Evolutionary conservation across 2,329 filamentous ascomycete genomes (phyloP).

Genomic region (Pyrenophora graminea): DNA sequence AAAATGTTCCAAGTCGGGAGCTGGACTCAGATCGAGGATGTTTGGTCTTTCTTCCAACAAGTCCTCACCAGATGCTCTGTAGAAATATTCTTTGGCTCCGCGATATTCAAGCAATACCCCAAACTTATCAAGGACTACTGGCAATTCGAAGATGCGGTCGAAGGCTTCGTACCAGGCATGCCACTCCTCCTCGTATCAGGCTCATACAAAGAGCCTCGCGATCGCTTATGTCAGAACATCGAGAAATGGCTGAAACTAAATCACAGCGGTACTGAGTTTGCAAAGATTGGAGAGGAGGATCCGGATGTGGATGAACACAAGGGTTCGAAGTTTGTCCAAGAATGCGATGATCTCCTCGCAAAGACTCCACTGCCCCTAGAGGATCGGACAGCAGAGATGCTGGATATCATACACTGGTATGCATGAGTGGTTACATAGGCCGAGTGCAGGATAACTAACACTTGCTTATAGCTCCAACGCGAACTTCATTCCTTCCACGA

Average conservation of each 20-base stretch:
- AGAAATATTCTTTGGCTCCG: constrained; percentile 31
- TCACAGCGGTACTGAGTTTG: constrained; percentile 22
- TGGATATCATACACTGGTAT: constrained; percentile 35
- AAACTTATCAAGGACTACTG: constrained; percentile 32
- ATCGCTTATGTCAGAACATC: constrained; percentile 26
- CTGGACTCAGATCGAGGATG: constrained; percentile 40
- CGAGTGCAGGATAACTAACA: constrained; percentile 4
- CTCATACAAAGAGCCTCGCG: constrained; percentile 20
- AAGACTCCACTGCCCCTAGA: constrained; percentile 8
- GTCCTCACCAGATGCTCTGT: constrained; percentile 32
- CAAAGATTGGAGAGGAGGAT: constrained; percentile 15
- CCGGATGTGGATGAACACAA: constrained; percentile 23
- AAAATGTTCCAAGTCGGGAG: constrained; percentile 36
- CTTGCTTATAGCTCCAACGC: constrained; percentile 20
- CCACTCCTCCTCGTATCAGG: constrained; percentile 22
- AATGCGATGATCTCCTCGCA: constrained; percentile 17
- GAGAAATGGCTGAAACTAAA: constrained; percentile 28
- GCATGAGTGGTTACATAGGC: background rate
- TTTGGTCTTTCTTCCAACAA: constrained; percentile 37
- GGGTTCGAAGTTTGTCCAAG: constrained; percentile 31
- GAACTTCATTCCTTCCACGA: constrained; percentile 20
- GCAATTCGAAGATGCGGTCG: constrained; percentile 27
- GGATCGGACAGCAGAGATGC: constrained; percentile 22
- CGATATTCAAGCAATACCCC: constrained; percentile 33
- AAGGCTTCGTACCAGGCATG: constrained; percentile 24